Evolutionary conservation across 2,329 filamentous ascomycete species (phyloP).

Genomic region (Epichloe sibirici): DNA sequence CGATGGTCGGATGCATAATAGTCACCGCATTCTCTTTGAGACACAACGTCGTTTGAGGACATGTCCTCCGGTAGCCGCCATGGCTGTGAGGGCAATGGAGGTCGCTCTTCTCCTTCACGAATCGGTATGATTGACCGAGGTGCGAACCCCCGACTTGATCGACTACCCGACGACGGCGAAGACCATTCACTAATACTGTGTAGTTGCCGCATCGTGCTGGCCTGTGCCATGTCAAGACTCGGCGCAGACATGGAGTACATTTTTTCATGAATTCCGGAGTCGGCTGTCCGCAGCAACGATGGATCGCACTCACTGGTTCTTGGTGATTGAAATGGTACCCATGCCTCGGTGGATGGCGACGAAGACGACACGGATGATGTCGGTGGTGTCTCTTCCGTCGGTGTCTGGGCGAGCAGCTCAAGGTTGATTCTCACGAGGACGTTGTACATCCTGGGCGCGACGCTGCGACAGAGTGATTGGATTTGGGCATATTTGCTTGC

Average conservation of each 20-base stretch:
- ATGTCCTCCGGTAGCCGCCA: constrained; percentile 1
- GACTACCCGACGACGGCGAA: constrained; percentile 6
- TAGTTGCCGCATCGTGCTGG: constrained; percentile 7
- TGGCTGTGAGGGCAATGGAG: background rate
- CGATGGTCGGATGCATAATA: background rate
- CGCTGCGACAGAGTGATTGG: constrained; percentile 34
- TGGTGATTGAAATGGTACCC: background rate
- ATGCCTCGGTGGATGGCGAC: background rate
- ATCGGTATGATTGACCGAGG: constrained; percentile 7
- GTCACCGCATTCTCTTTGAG: background rate
- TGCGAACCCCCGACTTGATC: constrained; percentile 3
- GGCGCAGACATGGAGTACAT: background rate
- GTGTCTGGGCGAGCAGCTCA: constrained; percentile 19
- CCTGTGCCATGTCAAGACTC: constrained; percentile 1
- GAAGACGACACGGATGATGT: background rate
- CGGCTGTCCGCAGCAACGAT: background rate
- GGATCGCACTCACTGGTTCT: background rate
- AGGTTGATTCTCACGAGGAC: constrained; percentile 43
- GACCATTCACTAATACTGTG: constrained; percentile 8
- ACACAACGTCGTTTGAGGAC: background rate
- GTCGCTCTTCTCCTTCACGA: constrained; percentile 4
- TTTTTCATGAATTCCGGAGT: background rate
- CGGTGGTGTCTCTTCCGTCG: constrained; percentile 10
- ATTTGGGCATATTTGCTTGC: constrained; percentile 34
- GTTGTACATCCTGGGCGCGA: constrained; percentile 36